Base-by-base conservation (phyloP, 2,329 filamentous ascomycete species). In the Alternaria angustiovoidea region DNA sequence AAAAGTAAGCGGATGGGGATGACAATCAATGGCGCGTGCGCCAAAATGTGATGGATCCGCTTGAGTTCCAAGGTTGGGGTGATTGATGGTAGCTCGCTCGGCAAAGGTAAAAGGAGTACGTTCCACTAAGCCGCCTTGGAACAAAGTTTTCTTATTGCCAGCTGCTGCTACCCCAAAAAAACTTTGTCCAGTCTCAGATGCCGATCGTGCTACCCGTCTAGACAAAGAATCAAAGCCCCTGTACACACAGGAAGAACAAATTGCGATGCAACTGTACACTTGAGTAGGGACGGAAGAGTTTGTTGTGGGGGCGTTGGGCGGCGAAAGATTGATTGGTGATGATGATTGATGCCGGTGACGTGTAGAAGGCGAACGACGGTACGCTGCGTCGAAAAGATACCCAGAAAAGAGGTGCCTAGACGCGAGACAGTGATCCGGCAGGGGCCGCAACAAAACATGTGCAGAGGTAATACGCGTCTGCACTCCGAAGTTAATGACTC, bases 71-170 rank as follows among this genome's bases (percentile, higher is more conserved):
- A 59, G 57, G 64, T 62, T 70, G 57, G 62, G 64, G 62, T 65
- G 64, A 60, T 42, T 53, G 26, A 54, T 49, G 30, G 63, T 61
- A 49, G 59, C 61, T 67, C 59, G 66, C 64, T 38, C 46, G 46
- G 46, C 46, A 64, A 71, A 71, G 66, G 69, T 72, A 72, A 70
- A 68, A 68, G 69, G 66, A 68, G 65, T 68, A 68, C 63, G 66
- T 65, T 70, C 61, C 65, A 66, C 69, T 70, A 68, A 47, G 59
- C 64, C 54, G 66, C 63, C 65, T 71, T 67, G 66, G 66, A 67
- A 63, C 62, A 61, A 68, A 67, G 64, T 65, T 68, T 66, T 68
- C 63, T 68, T 71, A 69, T 68, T 65, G 66, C 67, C 58, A 57
- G 58, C 54, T 61, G 53, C 54, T 59, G 51, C 55, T 57, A 48